Percentiles rank a stretch among this genome's conserved stretches.
Evolutionary conservation across 2,329 filamentous ascomycete genomes (phyloP).

Genomic region (Hypoxylon sp.): DNA sequence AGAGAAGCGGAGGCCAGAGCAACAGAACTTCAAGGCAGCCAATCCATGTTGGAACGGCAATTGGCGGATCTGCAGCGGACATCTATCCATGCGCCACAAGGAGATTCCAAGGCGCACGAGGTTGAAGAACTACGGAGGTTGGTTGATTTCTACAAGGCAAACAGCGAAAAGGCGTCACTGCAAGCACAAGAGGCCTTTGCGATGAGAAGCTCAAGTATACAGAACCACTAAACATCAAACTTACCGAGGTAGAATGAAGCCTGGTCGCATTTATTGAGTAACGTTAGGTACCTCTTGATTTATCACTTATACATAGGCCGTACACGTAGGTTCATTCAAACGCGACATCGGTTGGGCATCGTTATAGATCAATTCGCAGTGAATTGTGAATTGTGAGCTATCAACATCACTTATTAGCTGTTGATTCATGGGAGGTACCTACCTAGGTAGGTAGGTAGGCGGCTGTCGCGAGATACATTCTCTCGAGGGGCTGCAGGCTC

Average conservation of each 20-base stretch:
- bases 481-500: too few relatives aligned
- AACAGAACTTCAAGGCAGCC: background rate
- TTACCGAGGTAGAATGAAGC: background rate
- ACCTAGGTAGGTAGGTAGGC: too few relatives aligned
- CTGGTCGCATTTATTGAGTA: background rate
- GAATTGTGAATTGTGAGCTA: too few relatives aligned
- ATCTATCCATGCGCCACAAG: background rate
- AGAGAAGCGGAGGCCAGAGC: background rate
- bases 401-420: too few relatives aligned
- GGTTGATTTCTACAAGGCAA: slow-evolving; percentile 3
- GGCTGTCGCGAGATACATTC: too few relatives aligned
- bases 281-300: too few relatives aligned
- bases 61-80: background rate
- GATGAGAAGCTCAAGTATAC: background rate
- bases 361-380: too few relatives aligned
- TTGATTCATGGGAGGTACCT: too few relatives aligned
- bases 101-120: background rate
- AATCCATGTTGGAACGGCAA: background rate
- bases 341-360: too few relatives aligned
- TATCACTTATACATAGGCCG: background rate
- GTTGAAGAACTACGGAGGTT: background rate
- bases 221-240: background rate
- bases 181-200: slow-evolving; percentile 1
- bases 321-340: too few relatives aligned
- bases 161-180: background rate